Conservation (phyloP, 139 green algal genomes). For the Coccomyxa sp. region DNA sequence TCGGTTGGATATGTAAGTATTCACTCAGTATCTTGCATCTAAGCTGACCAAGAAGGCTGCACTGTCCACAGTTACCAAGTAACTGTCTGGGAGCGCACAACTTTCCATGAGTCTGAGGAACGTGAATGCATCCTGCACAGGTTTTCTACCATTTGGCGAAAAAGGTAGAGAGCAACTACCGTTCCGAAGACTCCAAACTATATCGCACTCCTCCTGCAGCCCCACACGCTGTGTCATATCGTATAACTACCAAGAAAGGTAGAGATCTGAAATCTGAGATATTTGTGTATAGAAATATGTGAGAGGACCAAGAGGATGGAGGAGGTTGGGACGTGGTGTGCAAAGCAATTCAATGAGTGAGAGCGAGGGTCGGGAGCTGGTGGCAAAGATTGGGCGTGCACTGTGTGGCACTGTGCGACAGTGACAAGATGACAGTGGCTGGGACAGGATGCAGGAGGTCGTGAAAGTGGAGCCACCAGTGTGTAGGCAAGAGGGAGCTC, state of each 20-base stretch:
- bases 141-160: neutral
- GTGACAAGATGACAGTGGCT: too few species aligned
- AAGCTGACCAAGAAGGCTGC: neutral
- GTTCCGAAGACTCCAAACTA: neutral
- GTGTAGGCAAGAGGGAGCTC: too few species aligned
- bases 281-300: neutral
- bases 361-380: neutral
- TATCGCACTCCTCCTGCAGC: neutral
- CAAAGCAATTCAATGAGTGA: neutral
- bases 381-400: neutral
- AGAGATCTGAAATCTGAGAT: neutral
- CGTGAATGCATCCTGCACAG: neutral
- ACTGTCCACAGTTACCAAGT: neutral
- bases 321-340: neutral
- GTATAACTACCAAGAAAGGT: neutral
- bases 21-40: neutral
- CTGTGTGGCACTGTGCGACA: too few species aligned
- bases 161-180: neutral
- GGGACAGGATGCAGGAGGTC: too few species aligned
- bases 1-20: neutral
- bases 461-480: too few species aligned
- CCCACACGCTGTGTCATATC: neutral
- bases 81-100: neutral
- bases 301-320: neutral
- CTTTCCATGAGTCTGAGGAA: neutral